Evolutionary conservation across 768 basidiomycete species (phyloP), one percentile per base, ranked within the genome.

Genomic region (Phylloporus scabripes): DNA sequence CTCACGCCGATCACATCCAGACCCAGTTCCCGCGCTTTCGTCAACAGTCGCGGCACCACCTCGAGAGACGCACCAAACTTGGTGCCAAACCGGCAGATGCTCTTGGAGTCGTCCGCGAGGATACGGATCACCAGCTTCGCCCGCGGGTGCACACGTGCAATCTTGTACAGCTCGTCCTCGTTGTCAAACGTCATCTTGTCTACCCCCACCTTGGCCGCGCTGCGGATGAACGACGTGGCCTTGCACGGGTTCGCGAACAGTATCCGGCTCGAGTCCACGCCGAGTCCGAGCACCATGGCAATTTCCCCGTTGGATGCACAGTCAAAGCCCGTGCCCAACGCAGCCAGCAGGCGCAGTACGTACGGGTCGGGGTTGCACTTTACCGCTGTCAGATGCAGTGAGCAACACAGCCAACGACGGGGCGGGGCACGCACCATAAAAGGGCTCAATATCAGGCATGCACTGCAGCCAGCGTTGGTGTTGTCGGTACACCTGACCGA

Each of bases 161-260:
- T 81, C 73, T 99, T 99, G 81, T 87, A 79, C 15, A 99, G 73
- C 66, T 99, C 96, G 70, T 99, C 96, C 34, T 80, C 79, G 69
- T 98, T 99, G 74, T 99, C 96, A 65, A 99, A 99, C 5, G 95
- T 97, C 95, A 97, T 96, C 72, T 79, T 83, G 63, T 91, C 79
- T 45, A 98, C 94, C 18, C 87, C 83, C 28, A 74, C 69, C 58
- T 78, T 82, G 36, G 83, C 83, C 14, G 96, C 89, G 58, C 82
- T 80, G 42, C 93, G 87, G 60, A 99, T 78, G 72, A 94, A 97
- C 0, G 92, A 95, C 10, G 81, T 77, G 2, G 96, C 90, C 72
- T 99, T 99, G 84, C 96, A 98, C 0, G 96, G 96, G 70, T 99
- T 99, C 55, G 96, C 96, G 61, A 92, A 99, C 64, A 98, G 91